Evolutionary conservation across 169 alveolate species (phyloP).

Genomic region (Plasmodium ovale): DNA sequence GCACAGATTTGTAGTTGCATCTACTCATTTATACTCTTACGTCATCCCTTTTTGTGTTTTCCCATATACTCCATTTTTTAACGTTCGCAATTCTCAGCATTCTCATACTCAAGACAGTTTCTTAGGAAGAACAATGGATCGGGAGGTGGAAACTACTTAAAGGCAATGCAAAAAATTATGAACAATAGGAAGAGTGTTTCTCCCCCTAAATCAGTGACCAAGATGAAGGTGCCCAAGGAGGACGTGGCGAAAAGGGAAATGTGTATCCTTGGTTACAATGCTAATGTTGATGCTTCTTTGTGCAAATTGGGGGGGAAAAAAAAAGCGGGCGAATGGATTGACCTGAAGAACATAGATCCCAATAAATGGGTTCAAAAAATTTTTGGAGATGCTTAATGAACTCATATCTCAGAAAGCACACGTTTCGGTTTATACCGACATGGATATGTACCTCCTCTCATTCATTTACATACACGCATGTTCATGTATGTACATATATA

Average conservation of each 20-base stretch:
- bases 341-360: constrained; percentile 49
- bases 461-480: background rate
- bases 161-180: background rate
- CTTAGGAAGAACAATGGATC: constrained; percentile 36
- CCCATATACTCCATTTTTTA: background rate
- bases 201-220: too few relatives aligned
- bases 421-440: background rate
- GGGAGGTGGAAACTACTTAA: constrained; percentile 68
- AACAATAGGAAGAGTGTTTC: background rate
- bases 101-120: background rate
- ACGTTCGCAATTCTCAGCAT: background rate
- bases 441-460: background rate
- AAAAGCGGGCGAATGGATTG: background rate
- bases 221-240: background rate
- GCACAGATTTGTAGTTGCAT: background rate
- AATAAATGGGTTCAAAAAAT: constrained; percentile 49
- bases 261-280: background rate
- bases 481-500: background rate
- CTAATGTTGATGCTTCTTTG: background rate
- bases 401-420: too few relatives aligned
- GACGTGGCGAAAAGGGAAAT: background rate
- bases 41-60: too few relatives aligned
- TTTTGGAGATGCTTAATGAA: constrained; percentile 50
- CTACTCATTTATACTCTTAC: too few relatives aligned
- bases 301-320: too few relatives aligned